Conservation (phyloP, 257 asterid species). For the Rubia yunnanensis region DNA sequence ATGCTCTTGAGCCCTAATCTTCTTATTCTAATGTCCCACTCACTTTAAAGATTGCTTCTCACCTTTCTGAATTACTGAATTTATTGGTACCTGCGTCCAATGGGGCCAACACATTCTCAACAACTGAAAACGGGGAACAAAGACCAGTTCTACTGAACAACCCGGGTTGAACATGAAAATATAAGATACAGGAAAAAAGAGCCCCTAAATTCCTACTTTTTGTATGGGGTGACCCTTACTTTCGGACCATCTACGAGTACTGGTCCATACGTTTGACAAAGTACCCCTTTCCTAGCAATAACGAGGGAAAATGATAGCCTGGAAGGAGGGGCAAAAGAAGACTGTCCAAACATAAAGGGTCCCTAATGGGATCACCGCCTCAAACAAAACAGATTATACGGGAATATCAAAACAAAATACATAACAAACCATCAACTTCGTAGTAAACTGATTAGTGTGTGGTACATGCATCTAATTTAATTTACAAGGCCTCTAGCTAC, state of each 20-base stretch:
- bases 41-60: not conserved
- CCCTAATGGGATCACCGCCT: not conserved
- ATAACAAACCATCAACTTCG: not conserved
- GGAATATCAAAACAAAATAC: not conserved
- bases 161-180: not conserved
- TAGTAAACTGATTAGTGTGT: not conserved
- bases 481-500: slow-evolving; percentile 12
- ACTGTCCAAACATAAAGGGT: not conserved
- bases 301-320: not conserved
- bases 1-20: not conserved
- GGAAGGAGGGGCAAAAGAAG: not conserved
- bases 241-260: not conserved
- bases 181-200: not conserved
- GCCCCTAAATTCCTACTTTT: not conserved
- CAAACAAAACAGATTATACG: not conserved
- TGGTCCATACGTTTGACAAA: not conserved
- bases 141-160: not conserved
- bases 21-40: not conserved
- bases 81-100: not conserved
- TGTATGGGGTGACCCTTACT: not conserved
- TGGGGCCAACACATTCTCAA: not conserved
- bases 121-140: not conserved
- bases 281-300: not conserved
- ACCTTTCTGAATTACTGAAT: not conserved
- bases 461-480: slow-evolving; percentile 5